Percentiles rank a stretch among this genome's conserved stretches.
Evolutionary conservation across 164 flowering plant species (phyloP).

Genomic region (Echeveria elegans): DNA sequence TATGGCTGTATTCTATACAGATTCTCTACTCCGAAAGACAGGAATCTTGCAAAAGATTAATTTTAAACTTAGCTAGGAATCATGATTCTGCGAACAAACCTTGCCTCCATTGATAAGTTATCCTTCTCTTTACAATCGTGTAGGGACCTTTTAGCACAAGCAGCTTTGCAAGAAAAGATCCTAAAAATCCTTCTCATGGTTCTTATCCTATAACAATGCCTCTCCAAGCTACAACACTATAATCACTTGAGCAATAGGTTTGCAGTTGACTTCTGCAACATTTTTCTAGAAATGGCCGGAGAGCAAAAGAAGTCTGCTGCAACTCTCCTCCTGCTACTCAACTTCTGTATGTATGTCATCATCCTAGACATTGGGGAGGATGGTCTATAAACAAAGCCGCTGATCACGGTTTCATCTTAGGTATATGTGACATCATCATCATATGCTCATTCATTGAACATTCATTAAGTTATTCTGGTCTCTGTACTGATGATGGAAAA

Average conservation of each 20-base stretch:
- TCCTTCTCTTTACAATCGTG: conserved; percentile 33
- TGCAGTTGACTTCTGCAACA: not conserved
- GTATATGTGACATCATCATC: conserved; percentile 24
- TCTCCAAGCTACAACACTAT: not conserved
- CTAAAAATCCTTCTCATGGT: conserved; percentile 12
- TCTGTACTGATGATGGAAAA: not conserved
- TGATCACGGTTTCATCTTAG: conserved; percentile 76
- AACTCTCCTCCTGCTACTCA: conserved; percentile 48
- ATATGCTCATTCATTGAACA: not conserved
- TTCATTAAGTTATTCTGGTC: not conserved
- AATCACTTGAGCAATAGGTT: not conserved
- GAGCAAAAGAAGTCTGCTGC: conserved; percentile 46
- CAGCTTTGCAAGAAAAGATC: conserved; percentile 66
- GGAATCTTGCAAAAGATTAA: not conserved
- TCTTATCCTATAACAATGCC: not conserved
- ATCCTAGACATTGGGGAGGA: conserved; percentile 68
- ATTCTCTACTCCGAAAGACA: not conserved
- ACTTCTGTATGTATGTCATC: conserved; percentile 78
- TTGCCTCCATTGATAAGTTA: conserved; percentile 38
- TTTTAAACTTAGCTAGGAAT: conserved; percentile 15
- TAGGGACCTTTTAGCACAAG: conserved; percentile 19
- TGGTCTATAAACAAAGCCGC: conserved; percentile 82
- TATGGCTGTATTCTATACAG: not conserved
- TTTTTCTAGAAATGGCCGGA: conserved; percentile 28
- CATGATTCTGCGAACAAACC: conserved; percentile 9